Percentiles rank a stretch among this genome's conserved stretches.
phyloP scores from a whole-genome alignment of 1,284 basidiomycete species.

The Ganoderma sinense region DNA sequence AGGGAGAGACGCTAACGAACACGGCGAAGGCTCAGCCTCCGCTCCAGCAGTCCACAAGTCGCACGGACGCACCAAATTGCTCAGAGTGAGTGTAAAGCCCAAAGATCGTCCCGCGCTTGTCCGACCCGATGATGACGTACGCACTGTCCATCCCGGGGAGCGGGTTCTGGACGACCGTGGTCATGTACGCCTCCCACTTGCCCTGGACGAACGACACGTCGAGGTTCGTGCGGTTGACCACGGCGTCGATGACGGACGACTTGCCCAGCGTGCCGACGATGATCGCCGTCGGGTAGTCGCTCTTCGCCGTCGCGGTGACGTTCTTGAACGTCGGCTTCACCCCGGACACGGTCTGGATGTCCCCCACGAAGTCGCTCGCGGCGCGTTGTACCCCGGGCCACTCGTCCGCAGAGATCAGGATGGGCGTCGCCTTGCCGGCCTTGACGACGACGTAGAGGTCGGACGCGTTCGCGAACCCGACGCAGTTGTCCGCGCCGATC shows the following conservation, averaged over 20 bases:
- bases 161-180: conserved; percentile 60
- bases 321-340: conserved; percentile 56
- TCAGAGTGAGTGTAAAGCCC: conserved; percentile 77
- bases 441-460: conserved; percentile 47
- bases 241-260: conserved; percentile 61
- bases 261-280: conserved; percentile 72
- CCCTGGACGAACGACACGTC: conserved; percentile 65
- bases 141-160: conserved; percentile 64
- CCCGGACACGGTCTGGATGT: conserved; percentile 68
- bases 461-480: conserved; percentile 38
- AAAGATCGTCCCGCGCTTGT: conserved; percentile 73
- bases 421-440: conserved; percentile 52
- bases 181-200: conserved; percentile 70
- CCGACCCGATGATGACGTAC: conserved; percentile 72
- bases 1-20: conserved; percentile 59
- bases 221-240: conserved; percentile 59
- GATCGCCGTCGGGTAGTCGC: conserved; percentile 48
- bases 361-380: conserved; percentile 64
- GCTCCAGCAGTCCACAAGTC: background rate
- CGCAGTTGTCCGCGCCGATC: conserved; percentile 44
- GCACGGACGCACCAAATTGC: conserved; percentile 62
- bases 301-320: conserved; percentile 40
- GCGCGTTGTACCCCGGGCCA: conserved; percentile 73
- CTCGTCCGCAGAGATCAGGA: conserved; percentile 62
- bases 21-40: background rate